Evolutionary conservation across 2,329 filamentous ascomycete species (phyloP).

Genomic region (Fusarium irregulare): DNA sequence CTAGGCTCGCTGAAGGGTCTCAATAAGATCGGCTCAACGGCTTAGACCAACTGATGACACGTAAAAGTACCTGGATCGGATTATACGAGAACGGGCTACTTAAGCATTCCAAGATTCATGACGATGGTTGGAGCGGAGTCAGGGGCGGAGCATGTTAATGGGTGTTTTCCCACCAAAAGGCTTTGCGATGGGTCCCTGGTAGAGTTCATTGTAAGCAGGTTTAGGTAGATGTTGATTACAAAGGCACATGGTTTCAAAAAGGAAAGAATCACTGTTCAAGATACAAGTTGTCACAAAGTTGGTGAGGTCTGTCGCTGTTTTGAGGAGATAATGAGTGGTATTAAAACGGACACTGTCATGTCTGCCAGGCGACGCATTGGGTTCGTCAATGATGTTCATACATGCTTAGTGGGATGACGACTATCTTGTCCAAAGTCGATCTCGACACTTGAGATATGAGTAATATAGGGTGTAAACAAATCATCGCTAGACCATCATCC

Average conservation of each 20-base stretch:
- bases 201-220: conserved; percentile 47
- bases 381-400: not conserved
- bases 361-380: not conserved
- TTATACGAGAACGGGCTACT: conserved; percentile 28
- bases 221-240: conserved; percentile 47
- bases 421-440: conserved; percentile 16
- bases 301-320: not conserved
- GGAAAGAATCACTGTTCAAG: not conserved
- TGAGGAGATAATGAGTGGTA: conserved; percentile 4
- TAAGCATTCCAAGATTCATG: conserved; percentile 45
- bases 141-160: conserved; percentile 50
- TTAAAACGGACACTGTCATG: conserved; percentile 1
- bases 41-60: conserved; percentile 37
- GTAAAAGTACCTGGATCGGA: conserved; percentile 25
- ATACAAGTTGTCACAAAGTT: not conserved
- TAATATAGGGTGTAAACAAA: conserved; percentile 23
- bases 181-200: conserved; percentile 46
- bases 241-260: conserved; percentile 36
- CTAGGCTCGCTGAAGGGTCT: conserved; percentile 94
- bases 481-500: conserved; percentile 28
- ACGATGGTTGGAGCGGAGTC: conserved; percentile 47
- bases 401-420: conserved; percentile 1
- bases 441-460: conserved; percentile 8
- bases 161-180: conserved; percentile 50
- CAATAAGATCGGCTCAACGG: conserved; percentile 75